A percentile compares a stretch with the other conserved stretches of the same genome.
Evolutionary conservation across 192 early-diverging fungal genomes (phyloP).

Genomic region (Linnemannia zychae): DNA sequence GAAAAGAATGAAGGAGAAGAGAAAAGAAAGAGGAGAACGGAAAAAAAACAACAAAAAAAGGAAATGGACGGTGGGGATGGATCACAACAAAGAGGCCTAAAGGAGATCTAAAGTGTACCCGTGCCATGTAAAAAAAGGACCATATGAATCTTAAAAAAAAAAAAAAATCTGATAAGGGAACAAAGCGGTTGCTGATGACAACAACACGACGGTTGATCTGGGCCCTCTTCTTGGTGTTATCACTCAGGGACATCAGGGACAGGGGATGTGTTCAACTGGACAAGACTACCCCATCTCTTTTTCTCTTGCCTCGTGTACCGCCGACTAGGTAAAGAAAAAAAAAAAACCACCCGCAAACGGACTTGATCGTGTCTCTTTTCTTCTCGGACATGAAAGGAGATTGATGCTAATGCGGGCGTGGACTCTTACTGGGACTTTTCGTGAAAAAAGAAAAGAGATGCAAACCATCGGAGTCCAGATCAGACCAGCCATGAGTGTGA

Average conservation of each 20-base stretch:
- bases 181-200: background rate
- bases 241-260: background rate
- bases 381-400: conserved; percentile 4
- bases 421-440: background rate
- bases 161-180: conserved; percentile 11
- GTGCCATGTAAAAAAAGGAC: background rate
- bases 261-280: too few species aligned
- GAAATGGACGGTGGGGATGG: background rate
- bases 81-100: background rate
- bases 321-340: background rate
- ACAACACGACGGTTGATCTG: background rate
- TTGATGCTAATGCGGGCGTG: background rate
- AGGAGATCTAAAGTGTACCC: background rate
- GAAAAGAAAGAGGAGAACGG: too few species aligned
- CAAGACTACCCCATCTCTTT: background rate
- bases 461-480: background rate
- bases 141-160: background rate
- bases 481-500: background rate
- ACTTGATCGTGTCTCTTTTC: background rate
- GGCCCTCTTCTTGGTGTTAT: background rate
- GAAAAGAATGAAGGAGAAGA: background rate
- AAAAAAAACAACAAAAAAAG: background rate
- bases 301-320: background rate
- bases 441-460: background rate
- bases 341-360: background rate